Base-by-base conservation (phyloP, 257 asterid species). In the Penstemon davidsonii region DNA sequence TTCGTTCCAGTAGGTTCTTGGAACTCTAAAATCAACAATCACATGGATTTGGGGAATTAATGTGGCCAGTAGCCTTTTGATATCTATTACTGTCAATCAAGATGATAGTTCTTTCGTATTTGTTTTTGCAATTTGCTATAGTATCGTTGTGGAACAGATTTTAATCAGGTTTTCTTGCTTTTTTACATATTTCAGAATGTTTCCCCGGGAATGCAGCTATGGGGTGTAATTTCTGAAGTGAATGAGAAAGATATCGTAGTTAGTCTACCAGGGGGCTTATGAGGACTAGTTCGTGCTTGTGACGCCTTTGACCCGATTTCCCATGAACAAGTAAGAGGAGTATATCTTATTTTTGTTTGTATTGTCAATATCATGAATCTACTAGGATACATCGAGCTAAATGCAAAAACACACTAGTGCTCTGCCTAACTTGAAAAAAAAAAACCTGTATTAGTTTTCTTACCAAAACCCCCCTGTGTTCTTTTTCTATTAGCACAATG, bases 201-300 rank as follows among this genome's bases (percentile, higher is more conserved):
- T 60, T 75, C 91, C 46, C 74, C 82, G 4, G 99, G 99, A 42
- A 91, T 94, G 99, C 91, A 88, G 82, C 91, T 94, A 25, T 91
- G 92, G 99, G 97, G 97, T 68, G 96, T 94, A 56, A 80, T 94
- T 84, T 75, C 92, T 66, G 97, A 94, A 83, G 86, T 94, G 55
- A 94, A 88, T 72, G 91, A 87, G 78, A 94, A 94, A 78, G 99
- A 94, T 81, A 75, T 94, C 52, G 95, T 79, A 46, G 83, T 94
- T 69, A 85, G 92, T 79, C 94, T 94, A 66, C 97, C 99, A 62
- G 99, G 99, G 60, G 97, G 99, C 11, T 82, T 94, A 73, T 86
- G 96, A 60, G 99, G 99, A 67, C 69, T 94, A 70, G 95, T 88
- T 70, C 96, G 92, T 74, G 84, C 96, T n/a, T 73, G 78, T 77